Evolutionary conservation across 2,329 filamentous ascomycete genomes (phyloP), one percentile per base, ranked within the genome.

Genomic region (Arachnomyces sp.): DNA sequence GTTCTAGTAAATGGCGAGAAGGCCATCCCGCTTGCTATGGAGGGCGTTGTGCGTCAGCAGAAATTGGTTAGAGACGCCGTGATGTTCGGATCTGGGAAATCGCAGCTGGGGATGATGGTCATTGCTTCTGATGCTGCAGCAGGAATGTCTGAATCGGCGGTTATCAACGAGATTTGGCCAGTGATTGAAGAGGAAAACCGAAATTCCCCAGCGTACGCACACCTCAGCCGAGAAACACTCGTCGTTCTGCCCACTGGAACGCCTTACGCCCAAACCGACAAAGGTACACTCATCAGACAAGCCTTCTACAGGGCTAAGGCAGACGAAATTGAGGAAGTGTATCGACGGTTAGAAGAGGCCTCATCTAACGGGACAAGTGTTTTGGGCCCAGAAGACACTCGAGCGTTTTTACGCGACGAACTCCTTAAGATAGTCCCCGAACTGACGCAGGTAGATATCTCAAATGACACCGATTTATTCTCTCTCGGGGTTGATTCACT

Each of bases 401-500:
- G 14, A 11, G 15, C 25, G 7, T 25, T 44, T 43, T 32, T 25
- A 25, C 20, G 20, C 9, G 20, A 25, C 20, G 20, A 25, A 25
- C 20, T 51, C 2, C 30, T 25, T 11, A 44, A 28, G 14, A 34
- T 54, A n/a, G 50, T 49, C 16, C 46, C 63, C 8, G 47, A 54
- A 3, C 38, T 55, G 59, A 58, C 32, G 50, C 0, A 60, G 50
- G 49, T 51, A 38, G 15, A 46, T 17, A 55, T 37, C 1, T 49
- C 32, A 18, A 43, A 61, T 34, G 67, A 71, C 13, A 66, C 69
- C 1, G 78, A 82, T 51, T 74, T 82, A 50, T 82, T 81, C 50
- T 58, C 65, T 0, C 58, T 67, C 0, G 77, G 77, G 0, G 61
- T 80, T 2, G 78, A 81, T 52, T 76, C 71, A 34, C 55, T 81